Conservation (phyloP, 2,329 filamentous ascomycete genomes). For the Sporothrix dimorphospora region DNA sequence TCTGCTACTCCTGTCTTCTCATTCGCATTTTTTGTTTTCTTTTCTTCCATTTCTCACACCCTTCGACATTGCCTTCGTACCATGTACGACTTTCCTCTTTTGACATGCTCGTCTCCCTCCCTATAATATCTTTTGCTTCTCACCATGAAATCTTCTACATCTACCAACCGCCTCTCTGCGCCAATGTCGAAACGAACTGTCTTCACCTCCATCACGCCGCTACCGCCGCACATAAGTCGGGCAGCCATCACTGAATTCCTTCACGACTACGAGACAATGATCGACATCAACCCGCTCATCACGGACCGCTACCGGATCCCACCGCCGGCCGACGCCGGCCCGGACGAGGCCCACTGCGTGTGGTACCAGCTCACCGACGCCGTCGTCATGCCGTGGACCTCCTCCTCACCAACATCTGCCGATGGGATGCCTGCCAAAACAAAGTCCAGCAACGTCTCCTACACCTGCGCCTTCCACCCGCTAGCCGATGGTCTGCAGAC, state of each 20-base stretch:
- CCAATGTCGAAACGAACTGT: constrained; percentile 69
- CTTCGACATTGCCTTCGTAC: background rate
- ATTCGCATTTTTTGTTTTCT: background rate
- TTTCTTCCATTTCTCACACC: background rate
- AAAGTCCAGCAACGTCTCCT: constrained; percentile 69
- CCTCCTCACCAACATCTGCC: background rate
- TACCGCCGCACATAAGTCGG: constrained; percentile 69
- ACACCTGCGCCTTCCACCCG: constrained; percentile 81
- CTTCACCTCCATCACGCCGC: constrained; percentile 78
- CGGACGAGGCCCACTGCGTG: constrained; percentile 70
- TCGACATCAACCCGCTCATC: constrained; percentile 83
- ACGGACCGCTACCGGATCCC: constrained; percentile 70
- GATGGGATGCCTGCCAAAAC: constrained; percentile 51
- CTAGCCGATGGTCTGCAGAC: constrained; percentile 74
- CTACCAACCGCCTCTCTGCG: constrained; percentile 3
- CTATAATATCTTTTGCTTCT: background rate
- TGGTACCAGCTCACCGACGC: constrained; percentile 84
- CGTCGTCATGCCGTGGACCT: constrained; percentile 62
- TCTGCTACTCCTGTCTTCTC: background rate
- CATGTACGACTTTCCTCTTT: background rate
- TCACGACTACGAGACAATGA: constrained; percentile 80
- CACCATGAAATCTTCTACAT: constrained; percentile 33
- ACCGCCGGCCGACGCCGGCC: constrained; percentile 65
- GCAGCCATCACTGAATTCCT: constrained; percentile 74
- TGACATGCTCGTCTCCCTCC: background rate